phyloP scores from a whole-genome alignment of 805 yeast genomes.

The Pichia nanzhaoensis region DNA sequence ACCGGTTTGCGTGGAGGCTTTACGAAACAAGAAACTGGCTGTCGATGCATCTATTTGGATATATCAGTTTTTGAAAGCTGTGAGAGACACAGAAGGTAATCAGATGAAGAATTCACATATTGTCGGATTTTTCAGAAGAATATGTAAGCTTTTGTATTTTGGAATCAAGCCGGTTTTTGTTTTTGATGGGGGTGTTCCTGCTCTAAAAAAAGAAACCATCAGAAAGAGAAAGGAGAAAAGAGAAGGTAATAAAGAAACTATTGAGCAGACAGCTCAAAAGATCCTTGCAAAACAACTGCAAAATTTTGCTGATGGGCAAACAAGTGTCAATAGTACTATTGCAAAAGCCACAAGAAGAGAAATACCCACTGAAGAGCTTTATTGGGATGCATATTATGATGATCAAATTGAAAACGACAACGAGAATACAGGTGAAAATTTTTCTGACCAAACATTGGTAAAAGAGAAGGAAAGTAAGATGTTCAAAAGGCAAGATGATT shows the following conservation, averaged over 20 bases:
- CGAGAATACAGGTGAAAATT: no score
- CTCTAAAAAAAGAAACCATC: constrained; percentile 73
- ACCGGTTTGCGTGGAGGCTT: constrained; percentile 83
- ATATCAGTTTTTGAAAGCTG: constrained; percentile 92
- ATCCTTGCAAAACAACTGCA: constrained; percentile 77
- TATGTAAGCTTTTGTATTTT: constrained; percentile 80
- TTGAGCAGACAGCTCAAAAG: constrained; percentile 70
- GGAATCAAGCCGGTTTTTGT: constrained; percentile 89
- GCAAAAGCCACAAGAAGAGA: constrained; percentile 3
- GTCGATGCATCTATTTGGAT: constrained; percentile 99
- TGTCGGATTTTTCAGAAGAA: constrained; percentile 91
- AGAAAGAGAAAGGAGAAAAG: constrained; percentile 64
- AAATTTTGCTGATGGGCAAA: constrained; percentile 34
- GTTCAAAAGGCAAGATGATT: constrained; percentile 67
- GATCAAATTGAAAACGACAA: constrained; percentile 18
- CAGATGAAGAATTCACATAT: constrained; percentile 75
- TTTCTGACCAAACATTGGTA: neutral
- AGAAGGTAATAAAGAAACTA: constrained; percentile 64
- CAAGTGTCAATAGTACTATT: neutral
- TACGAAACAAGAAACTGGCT: constrained; percentile 73
- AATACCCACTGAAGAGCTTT: constrained; percentile 21
- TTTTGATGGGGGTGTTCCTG: constrained; percentile 94
- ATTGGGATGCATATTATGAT: constrained; percentile 33
- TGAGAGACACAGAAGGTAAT: constrained; percentile 78
- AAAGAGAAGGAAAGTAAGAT: constrained; percentile 20